These are phyloP conservation scores for Rhizopogon sp. DNA, from an alignment of 768 basidiomycete species.

Conservation along the genomic window DNA sequence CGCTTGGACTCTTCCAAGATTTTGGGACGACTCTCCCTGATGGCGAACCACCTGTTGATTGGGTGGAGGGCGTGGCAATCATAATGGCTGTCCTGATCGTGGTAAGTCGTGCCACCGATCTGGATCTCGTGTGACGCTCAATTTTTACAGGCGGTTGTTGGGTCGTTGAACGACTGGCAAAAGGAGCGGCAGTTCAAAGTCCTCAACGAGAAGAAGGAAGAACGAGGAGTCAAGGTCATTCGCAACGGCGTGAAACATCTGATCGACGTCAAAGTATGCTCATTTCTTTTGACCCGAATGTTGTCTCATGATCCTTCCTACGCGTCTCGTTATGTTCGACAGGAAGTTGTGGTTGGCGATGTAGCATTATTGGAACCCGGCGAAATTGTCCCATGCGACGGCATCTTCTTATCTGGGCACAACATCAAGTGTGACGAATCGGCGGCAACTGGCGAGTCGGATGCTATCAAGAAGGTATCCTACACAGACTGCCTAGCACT, in stretches of 20 bases:
- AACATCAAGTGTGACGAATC: constrained; percentile 96
- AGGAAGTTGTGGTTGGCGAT: constrained; percentile 94
- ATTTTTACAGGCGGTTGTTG: constrained; percentile 66
- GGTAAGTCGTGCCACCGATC: constrained; percentile 33
- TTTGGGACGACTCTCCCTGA: constrained; percentile 65
- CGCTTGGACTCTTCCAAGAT: constrained; percentile 91
- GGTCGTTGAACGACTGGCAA: constrained; percentile 96
- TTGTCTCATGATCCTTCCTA: constrained; percentile 1
- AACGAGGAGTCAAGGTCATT: constrained; percentile 82
- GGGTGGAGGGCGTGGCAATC: constrained; percentile 93
- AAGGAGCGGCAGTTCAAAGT: constrained; percentile 94
- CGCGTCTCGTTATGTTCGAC: constrained; percentile 14
- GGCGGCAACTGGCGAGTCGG: constrained; percentile 94
- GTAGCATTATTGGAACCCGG: constrained; percentile 90
- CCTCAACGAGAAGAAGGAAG: constrained; percentile 94
- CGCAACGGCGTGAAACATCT: constrained; percentile 65
- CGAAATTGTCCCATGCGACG: constrained; percentile 94
- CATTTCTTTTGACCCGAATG: too few relatives aligned
- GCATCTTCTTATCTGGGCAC: constrained; percentile 88
- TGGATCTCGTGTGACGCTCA: neutral
- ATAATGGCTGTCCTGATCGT: constrained; percentile 73
- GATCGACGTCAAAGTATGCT: constrained; percentile 72
- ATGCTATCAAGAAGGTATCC: constrained; percentile 84
- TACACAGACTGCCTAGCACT: constrained; percentile 69
- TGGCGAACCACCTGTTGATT: constrained; percentile 78